Percentiles rank a stretch among this genome's conserved stretches.
Conservation (phyloP, 75 land plant genomes). For the Cupressus sempervirens region DNA sequence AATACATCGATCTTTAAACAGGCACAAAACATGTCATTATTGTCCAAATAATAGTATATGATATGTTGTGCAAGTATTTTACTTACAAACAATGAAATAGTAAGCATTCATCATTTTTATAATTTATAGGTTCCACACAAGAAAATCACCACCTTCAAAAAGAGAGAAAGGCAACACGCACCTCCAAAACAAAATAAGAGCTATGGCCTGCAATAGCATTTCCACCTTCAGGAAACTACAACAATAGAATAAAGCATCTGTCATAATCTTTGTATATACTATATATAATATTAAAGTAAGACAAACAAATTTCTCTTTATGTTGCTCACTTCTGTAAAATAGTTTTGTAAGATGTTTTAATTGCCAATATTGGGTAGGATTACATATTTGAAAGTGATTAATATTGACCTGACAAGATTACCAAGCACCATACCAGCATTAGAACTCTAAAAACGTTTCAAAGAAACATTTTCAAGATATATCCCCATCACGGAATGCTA, state of each 20-base stretch:
- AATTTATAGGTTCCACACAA: background rate
- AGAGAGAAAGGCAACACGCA: constrained; percentile 15
- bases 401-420: background rate
- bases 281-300: background rate
- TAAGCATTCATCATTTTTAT: background rate
- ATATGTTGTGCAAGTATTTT: background rate
- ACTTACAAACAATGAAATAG: background rate
- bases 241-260: background rate
- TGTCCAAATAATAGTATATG: background rate
- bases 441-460: background rate
- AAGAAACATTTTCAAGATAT: background rate
- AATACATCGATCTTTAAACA: background rate
- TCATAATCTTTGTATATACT: background rate
- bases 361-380: too few species aligned
- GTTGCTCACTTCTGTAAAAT: background rate
- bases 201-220: constrained; percentile 47
- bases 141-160: background rate
- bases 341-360: background rate
- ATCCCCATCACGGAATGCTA: background rate
- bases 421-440: background rate
- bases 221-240: constrained; percentile 53
- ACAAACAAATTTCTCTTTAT: background rate
- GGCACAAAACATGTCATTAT: background rate
- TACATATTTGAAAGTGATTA: background rate
- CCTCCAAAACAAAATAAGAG: constrained; percentile 60